Evolutionary conservation across 352 stramenopile genomes (phyloP).

Genomic region (Peronospora tabacina): DNA sequence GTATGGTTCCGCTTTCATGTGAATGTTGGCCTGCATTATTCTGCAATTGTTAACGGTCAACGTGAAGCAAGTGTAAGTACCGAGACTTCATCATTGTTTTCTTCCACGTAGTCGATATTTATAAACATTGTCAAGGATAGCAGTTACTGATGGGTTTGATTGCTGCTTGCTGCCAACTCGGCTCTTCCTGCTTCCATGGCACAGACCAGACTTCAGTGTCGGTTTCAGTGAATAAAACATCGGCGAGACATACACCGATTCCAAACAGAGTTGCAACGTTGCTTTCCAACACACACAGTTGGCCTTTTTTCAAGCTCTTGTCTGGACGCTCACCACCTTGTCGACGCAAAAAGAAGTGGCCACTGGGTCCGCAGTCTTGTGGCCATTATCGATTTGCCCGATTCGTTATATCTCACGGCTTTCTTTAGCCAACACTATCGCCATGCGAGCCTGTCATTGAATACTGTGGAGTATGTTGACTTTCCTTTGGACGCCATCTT

Average conservation of each 20-base stretch:
- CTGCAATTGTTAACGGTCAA: slow-evolving; percentile 6
- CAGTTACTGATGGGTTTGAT: slow-evolving; percentile 8
- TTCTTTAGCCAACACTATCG: slow-evolving; percentile 22
- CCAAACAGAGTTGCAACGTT: slow-evolving; percentile 63
- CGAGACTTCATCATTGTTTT: slow-evolving; percentile 17
- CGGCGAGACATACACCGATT: slow-evolving; percentile 9
- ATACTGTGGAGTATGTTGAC: slow-evolving; percentile 36
- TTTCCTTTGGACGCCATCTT: slow-evolving; percentile 32
- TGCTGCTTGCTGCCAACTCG: slow-evolving; percentile 22
- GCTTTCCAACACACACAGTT: slow-evolving; percentile 44
- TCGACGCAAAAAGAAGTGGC: slow-evolving; percentile 41
- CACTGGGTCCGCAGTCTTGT: slow-evolving; percentile 23
- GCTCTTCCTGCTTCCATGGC: slow-evolving; percentile 6
- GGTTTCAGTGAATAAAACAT: neutral
- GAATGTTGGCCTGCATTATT: slow-evolving; percentile 13
- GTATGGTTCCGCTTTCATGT: too few relatives aligned
- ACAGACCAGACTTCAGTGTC: neutral
- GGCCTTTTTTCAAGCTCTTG: slow-evolving; percentile 43
- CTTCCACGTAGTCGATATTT: slow-evolving; percentile 1
- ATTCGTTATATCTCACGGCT: neutral
- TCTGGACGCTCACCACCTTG: slow-evolving; percentile 37
- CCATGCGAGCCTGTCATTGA: slow-evolving; percentile 20
- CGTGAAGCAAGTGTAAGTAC: slow-evolving; percentile 5
- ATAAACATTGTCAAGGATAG: too few relatives aligned
- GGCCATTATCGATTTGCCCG: slow-evolving; percentile 49